A percentile compares a stretch with the other conserved stretches of the same genome.
Conservation (phyloP, 2,329 filamentous ascomycete genomes). For the Penicillium freii region DNA sequence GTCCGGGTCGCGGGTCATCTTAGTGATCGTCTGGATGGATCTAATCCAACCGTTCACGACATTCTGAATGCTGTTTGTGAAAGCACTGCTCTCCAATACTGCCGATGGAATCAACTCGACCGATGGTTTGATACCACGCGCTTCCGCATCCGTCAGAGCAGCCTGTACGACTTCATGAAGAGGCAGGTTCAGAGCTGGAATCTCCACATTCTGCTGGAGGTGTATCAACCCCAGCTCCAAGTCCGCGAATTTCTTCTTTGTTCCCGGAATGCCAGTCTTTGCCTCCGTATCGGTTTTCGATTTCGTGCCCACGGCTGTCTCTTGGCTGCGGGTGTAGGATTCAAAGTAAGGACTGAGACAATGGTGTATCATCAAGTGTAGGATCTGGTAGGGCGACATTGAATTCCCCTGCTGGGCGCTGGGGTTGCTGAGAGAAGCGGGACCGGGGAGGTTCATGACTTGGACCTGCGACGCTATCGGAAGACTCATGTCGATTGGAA, state of each 20-base stretch:
- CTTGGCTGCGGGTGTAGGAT: constrained; percentile 83
- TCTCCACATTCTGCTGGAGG: constrained; percentile 96
- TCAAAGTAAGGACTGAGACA: constrained; percentile 96
- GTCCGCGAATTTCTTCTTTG: constrained; percentile 95
- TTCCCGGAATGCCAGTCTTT: constrained; percentile 93
- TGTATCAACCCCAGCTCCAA: constrained; percentile 86
- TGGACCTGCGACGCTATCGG: constrained; percentile 86
- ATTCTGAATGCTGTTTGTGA: constrained; percentile 89
- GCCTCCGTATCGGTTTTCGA: constrained; percentile 80
- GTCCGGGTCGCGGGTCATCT: constrained; percentile 81
- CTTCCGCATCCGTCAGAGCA: constrained; percentile 74
- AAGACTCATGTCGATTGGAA: constrained; percentile 78
- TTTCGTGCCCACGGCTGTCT: constrained; percentile 63
- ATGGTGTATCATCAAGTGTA: constrained; percentile 88
- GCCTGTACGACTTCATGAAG: constrained; percentile 86
- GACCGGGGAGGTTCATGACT: constrained; percentile 85
- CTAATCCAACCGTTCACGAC: constrained; percentile 98
- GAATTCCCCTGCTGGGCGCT: constrained; percentile 69
- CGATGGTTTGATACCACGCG: constrained; percentile 65
- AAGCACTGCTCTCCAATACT: constrained; percentile 82
- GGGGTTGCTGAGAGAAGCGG: constrained; percentile 65
- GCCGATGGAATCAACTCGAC: constrained; percentile 73
- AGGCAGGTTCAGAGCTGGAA: constrained; percentile 83
- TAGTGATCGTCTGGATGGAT: constrained; percentile 94
- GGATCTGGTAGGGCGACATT: constrained; percentile 82